phyloP scores from a whole-genome alignment of 1,284 basidiomycete genomes.

The Cryptococcus maquisensis region DNA sequence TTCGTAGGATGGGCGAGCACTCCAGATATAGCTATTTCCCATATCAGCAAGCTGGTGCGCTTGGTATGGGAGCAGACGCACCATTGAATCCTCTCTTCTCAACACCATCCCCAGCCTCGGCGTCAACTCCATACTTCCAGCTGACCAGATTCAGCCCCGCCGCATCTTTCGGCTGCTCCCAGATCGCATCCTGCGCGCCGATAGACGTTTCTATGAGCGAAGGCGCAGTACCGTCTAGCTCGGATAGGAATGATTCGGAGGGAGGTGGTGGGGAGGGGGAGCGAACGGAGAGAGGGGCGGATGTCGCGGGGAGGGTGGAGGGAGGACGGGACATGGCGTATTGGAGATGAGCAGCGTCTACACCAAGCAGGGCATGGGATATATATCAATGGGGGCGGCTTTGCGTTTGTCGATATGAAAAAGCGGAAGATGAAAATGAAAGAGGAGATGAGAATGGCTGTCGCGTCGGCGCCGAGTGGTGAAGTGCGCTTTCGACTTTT shows the following conservation, averaged over 20 bases:
- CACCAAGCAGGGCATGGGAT: too few species aligned
- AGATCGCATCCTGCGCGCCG: constrained; percentile 2
- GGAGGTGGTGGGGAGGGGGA: constrained; percentile 38
- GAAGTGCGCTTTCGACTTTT: too few species aligned
- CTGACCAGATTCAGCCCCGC: constrained; percentile 41
- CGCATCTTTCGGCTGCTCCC: constrained; percentile 26
- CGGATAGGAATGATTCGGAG: constrained; percentile 44
- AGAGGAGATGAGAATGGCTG: not conserved
- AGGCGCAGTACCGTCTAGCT: constrained; percentile 42
- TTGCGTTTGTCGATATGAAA: too few species aligned
- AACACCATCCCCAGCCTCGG: constrained; percentile 31
- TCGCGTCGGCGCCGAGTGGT: too few species aligned
- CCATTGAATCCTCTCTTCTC: constrained; percentile 46
- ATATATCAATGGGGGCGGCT: too few species aligned
- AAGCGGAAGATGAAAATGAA: not conserved
- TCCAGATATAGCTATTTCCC: constrained; percentile 59
- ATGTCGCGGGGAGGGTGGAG: too few species aligned
- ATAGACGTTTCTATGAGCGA: constrained; percentile 36
- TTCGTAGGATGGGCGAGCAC: constrained; percentile 82
- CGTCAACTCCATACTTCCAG: constrained; percentile 43
- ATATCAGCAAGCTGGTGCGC: not conserved
- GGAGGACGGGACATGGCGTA: too few species aligned
- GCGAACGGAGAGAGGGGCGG: too few species aligned
- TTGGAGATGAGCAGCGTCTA: too few species aligned
- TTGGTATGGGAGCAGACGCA: constrained; percentile 2